Evolutionary conservation across 768 basidiomycete species (phyloP), one percentile per base, ranked within the genome.

Genomic region (Suillus decipiens): DNA sequence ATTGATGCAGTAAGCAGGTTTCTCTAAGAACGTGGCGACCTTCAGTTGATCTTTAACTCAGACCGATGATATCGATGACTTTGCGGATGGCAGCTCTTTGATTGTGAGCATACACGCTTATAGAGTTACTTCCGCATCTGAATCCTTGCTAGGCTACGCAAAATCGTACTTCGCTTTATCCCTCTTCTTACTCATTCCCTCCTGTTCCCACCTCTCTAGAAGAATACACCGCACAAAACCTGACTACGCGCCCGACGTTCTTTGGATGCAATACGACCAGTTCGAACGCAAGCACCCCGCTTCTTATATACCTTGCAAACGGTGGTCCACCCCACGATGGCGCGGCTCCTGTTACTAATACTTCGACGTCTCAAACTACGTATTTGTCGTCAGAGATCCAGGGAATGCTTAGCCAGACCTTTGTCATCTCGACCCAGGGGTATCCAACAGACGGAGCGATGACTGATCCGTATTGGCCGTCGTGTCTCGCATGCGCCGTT

Each of bases 291-390:
- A 73, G 71, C 47, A 78, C 77, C 5, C 85, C 86, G 2, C 69
- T 87, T 43, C 66, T 88, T 17, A 78, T 87, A 61, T 89, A 89
- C 71, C 71, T 87, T n/a, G 85, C 86, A 1, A 84, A 83, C 67
- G 83, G 84, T 34, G 82, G 80, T 5, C 72, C 79, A 1, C 80
- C 79, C 48, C 74, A 70, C 62, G 72, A 80, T 37, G 73, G 78
- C 22, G 67, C 74, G 28, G 67, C 72, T n/a, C 68, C 77, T 9
- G 59, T 77, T 10, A 82, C 82, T 7, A 84, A 85, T 73, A 79
- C 75, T 0, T 68, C 76, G 11, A 84, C 82, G 11, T 45, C 59
- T 58, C 76, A 82, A 69, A 64, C 77, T 31, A 51, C 72, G 6
- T 85, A 84, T 68, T 53, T 66, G 2, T 61, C 72, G 5, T 71